Evolutionary conservation across 495 filamentous ascomycete genomes (phyloP).

Genomic region (Terfezia boudieri): DNA sequence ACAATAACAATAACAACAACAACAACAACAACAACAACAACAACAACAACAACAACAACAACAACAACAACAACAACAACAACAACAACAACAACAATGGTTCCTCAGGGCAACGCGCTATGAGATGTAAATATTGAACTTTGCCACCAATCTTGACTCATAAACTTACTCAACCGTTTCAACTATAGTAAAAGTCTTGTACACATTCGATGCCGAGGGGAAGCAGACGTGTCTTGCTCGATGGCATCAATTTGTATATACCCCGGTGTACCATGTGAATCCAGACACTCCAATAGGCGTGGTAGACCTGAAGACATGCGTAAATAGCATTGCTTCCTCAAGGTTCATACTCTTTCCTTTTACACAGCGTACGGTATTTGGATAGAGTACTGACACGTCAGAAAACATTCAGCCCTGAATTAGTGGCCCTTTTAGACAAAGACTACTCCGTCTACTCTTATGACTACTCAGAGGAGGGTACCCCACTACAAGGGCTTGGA

Average conservation of each 20-base stretch:
- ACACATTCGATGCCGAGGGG: conserved; percentile 79
- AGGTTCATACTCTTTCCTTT: conserved; percentile 25
- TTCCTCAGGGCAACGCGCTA: not conserved
- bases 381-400: conserved; percentile 9
- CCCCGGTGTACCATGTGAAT: conserved; percentile 61
- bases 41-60: too few relatives aligned
- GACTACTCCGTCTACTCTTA: conserved; percentile 95
- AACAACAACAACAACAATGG: not conserved
- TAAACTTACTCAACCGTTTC: too few relatives aligned
- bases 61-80: too few relatives aligned
- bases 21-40: too few relatives aligned
- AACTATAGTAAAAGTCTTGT: conserved; percentile 69
- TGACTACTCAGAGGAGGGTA: conserved; percentile 88
- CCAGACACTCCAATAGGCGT: conserved; percentile 61
- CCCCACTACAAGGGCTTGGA: conserved; percentile 81
- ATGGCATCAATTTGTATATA: conserved; percentile 56
- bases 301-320: conserved; percentile 72
- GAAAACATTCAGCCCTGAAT: conserved; percentile 46
- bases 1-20: too few relatives aligned
- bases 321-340: conserved; percentile 61
- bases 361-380: conserved; percentile 2
- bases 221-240: conserved; percentile 82
- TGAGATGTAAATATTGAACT: not conserved
- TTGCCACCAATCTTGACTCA: too few relatives aligned
- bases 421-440: conserved; percentile 57